Base-by-base conservation (phyloP, 2,329 filamentous ascomycete species). In the Penicillium olsonii region DNA sequence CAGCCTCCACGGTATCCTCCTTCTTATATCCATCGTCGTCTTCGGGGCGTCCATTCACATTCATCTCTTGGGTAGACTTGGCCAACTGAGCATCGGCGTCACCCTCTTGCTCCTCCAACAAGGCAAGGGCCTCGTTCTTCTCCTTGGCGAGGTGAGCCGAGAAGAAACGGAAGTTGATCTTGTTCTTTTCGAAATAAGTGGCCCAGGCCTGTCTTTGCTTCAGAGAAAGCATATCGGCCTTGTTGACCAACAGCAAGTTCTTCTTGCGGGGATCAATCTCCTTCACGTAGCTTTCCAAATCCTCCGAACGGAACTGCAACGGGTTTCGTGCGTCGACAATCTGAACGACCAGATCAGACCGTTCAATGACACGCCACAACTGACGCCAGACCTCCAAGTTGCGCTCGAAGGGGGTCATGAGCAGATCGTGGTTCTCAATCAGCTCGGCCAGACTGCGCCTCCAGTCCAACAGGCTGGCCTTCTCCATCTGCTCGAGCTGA, bases 321-420 rank as follows among this genome's bases (percentile, higher is more conserved):
- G 94, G 94, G 70, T 96, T 96, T 65, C 94, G 82, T 8, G 95
- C 94, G 75, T 99, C 94, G 45, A 99, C 94, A 76, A 99, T 99
- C 77, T 99, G 94, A 29, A 99, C 94, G 3, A 99, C 84, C 34
- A 99, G 76, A 70, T 99, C 94, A 14, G 91, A 96, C 53, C 94
- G 82, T 78, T 99, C 94, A 63, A 99, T 96, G 50, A 99, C 94
- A 75, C 94, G 84, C 94, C 94, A 99, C 62, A 99, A 68, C 72
- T 99, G 94, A 68, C 94, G 85, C 94, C 94, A 99, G 22, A 99
- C 94, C 67, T 99, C 95, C 54, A 99, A 68, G 68, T 99, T 99
- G 52, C 94, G 84, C 78, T 99, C 94, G 65, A 99, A 99, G 0
- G 94, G 94, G 0, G 94, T 99, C 90, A 99, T 92, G 46, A 99